Conservation (phyloP, 495 filamentous ascomycete species). For the Tuber borchii region DNA sequence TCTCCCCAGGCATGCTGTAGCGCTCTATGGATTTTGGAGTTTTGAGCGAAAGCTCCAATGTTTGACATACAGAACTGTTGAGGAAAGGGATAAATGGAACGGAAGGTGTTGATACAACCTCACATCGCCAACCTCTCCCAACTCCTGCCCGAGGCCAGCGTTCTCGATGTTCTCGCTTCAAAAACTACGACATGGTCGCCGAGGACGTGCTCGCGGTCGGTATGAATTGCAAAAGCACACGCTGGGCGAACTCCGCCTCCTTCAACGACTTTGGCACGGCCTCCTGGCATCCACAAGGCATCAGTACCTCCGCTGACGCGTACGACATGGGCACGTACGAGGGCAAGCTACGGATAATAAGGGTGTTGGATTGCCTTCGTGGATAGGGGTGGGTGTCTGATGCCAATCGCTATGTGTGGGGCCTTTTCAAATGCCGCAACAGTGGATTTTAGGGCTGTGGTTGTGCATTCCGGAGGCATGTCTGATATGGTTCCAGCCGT, state of each 20-base stretch:
- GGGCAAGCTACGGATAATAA: constrained; percentile 41
- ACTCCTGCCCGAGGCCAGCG: constrained; percentile 37
- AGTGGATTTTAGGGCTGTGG: constrained; percentile 35
- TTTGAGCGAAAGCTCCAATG: background rate
- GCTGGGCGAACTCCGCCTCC: constrained; percentile 38
- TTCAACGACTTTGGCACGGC: constrained; percentile 42
- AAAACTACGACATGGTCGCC: constrained; percentile 42
- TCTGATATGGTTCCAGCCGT: constrained; percentile 28
- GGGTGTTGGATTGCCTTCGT: constrained; percentile 45
- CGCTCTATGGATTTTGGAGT: background rate
- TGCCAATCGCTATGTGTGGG: constrained; percentile 45
- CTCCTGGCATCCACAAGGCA: constrained; percentile 46
- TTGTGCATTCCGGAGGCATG: constrained; percentile 42
- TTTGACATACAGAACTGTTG: background rate
- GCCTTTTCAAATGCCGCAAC: constrained; percentile 38
- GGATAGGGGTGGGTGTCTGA: constrained; percentile 30
- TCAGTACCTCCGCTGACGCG: constrained; percentile 45
- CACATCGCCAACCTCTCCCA: constrained; percentile 29
- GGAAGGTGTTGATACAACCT: constrained; percentile 23
- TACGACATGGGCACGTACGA: constrained; percentile 41
- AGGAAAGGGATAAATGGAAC: background rate
- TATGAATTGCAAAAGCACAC: constrained; percentile 28
- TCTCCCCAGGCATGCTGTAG: background rate
- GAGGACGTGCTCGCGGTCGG: background rate
- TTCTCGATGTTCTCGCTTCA: constrained; percentile 43